Evolutionary conservation across 257 asterid species (phyloP).

Genomic region (Ehretia macrophylla): DNA sequence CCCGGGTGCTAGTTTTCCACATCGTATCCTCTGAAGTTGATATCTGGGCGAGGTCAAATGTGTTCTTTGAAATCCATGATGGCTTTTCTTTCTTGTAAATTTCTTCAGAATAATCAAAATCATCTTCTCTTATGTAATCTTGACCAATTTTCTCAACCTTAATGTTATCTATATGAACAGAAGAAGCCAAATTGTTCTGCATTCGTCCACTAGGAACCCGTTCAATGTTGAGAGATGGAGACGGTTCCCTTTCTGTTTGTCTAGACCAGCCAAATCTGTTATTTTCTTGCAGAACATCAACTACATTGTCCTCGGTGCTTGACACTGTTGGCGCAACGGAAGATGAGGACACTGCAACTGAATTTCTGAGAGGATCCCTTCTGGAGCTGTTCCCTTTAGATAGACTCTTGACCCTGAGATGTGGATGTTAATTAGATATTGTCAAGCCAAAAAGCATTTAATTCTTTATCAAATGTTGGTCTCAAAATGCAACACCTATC

Average conservation of each 20-base stretch:
- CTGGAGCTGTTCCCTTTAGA: slow-evolving; percentile 33
- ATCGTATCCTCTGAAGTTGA: slow-evolving; percentile 2
- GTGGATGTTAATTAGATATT: not conserved
- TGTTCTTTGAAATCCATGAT: slow-evolving; percentile 2
- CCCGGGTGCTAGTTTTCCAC: not conserved
- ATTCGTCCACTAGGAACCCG: slow-evolving; percentile 18
- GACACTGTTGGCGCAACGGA: slow-evolving; percentile 10
- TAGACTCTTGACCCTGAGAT: slow-evolving; percentile 36
- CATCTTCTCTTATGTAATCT: slow-evolving; percentile 13
- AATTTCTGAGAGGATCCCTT: slow-evolving; percentile 29
- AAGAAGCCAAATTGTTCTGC: slow-evolving; percentile 15
- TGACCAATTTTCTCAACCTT: slow-evolving; percentile 10
- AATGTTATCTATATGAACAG: not conserved
- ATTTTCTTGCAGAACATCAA: slow-evolving; percentile 9
- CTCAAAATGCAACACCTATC: slow-evolving; percentile 18
- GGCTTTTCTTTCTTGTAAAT: slow-evolving; percentile 14
- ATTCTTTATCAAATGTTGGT: not conserved
- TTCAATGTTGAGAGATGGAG: slow-evolving; percentile 17
- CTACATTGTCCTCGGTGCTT: slow-evolving; percentile 15
- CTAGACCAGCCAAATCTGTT: slow-evolving; percentile 17
- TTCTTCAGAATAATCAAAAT: slow-evolving; percentile 9
- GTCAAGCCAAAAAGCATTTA: not conserved
- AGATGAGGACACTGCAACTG: slow-evolving; percentile 21
- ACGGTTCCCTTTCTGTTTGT: slow-evolving; percentile 19
- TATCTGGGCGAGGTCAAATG: not conserved